Base-by-base conservation (phyloP, 768 basidiomycete genomes). In the Strobilomyces echinocephalus region DNA sequence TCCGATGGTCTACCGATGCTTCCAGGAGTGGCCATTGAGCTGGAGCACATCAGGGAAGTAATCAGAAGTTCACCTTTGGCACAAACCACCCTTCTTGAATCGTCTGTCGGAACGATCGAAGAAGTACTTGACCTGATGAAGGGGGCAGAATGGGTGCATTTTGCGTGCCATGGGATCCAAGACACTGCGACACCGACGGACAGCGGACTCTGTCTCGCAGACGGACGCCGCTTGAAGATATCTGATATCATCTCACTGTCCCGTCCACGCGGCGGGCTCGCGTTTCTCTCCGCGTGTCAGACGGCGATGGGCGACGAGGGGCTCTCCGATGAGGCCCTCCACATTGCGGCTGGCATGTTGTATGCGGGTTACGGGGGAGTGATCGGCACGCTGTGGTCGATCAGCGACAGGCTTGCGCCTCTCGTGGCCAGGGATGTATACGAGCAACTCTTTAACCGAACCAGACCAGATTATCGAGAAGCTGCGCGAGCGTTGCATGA, bases 251-350 rank as follows among this genome's bases (percentile, higher is more conserved):
- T 50, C n/a, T 24, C 35, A 1, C 20, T 54, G 16, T 54, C 58
- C 16, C 43, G 49, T 8, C 60, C 41, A 18, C 70, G 12, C 38
- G 65, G 46, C 31, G 52, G 69, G 40, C 63, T 79, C 33, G 77
- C 72, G 0, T 75, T 77, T 60, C 69, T 79, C 8, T 76, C 77
- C 6, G 76, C 78, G 1, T 79, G 78, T 56, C 68, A 80, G 52
- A 78, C 73, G 8, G 74, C 74, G 0, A 66, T 53, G 38, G 73
- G 75, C 4, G 64, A 69, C 26, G 43, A 61, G 61, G 67, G 52
- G 46, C 68, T 70, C 1, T 49, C 69, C 0, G 69, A 74, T 5
- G 74, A 77, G 44, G 69, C 66, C 0, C 58, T 79, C 8, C 76
- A 78, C 62, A 58, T 79, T 3, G 73, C 78, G 0, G 73, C 71